phyloP scores from a whole-genome alignment of 768 basidiomycete species.

The Paxillus rubicundulus region DNA sequence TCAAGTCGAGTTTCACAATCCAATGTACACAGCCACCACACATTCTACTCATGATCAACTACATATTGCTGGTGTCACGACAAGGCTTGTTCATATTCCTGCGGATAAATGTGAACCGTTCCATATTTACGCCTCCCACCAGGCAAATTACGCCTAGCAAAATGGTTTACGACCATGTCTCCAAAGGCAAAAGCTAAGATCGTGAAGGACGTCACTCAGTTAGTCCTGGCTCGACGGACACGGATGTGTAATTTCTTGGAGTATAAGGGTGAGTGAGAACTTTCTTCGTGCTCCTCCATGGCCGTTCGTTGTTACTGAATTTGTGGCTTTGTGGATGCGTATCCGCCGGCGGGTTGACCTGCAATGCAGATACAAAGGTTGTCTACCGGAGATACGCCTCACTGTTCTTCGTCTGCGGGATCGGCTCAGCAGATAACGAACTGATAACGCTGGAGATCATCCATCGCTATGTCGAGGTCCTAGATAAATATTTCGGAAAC shows the following conservation, averaged over 20 bases:
- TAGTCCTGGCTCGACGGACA: constrained; percentile 83
- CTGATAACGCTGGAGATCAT: constrained; percentile 89
- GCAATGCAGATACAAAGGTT: constrained; percentile 67
- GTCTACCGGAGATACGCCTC: constrained; percentile 96
- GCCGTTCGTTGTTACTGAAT: constrained; percentile 28
- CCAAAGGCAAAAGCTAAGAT: constrained; percentile 85
- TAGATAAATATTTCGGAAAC: constrained; percentile 59
- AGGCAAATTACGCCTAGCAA: constrained; percentile 93
- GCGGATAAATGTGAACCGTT: constrained; percentile 3
- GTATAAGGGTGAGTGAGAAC: constrained; percentile 75
- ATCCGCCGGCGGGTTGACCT: not conserved
- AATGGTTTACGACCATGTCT: constrained; percentile 91
- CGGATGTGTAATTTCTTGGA: constrained; percentile 96
- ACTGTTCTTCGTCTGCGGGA: constrained; percentile 90
- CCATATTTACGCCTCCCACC: constrained; percentile 10
- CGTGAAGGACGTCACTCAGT: constrained; percentile 92
- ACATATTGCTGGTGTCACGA: constrained; percentile 89
- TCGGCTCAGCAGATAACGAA: constrained; percentile 85
- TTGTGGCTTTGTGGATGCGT: not conserved
- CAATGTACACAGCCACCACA: constrained; percentile 27
- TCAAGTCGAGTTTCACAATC: no score
- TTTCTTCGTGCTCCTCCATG: not conserved
- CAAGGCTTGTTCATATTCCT: constrained; percentile 58
- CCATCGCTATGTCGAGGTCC: constrained; percentile 90
- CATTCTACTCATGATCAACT: constrained; percentile 68